Evolutionary conservation across 2,329 filamentous ascomycete genomes (phyloP).

Genomic region (Aspergillus clavatus): DNA sequence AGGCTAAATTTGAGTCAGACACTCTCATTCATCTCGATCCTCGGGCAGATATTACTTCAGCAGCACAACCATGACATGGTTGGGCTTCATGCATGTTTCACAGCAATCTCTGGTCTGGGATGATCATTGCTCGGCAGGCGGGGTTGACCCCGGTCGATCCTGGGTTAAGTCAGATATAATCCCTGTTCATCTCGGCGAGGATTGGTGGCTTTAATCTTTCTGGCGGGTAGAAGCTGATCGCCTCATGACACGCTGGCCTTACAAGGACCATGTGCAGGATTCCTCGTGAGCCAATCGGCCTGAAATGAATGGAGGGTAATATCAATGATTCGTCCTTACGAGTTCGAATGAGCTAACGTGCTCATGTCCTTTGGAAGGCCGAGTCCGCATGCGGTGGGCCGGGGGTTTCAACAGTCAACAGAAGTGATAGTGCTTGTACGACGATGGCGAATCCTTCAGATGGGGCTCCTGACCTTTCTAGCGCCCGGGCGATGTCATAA

Average conservation of each 20-base stretch:
- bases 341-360: not conserved
- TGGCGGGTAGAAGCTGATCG: not conserved
- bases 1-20: too few species aligned
- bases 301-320: not conserved
- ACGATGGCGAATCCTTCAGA: not conserved
- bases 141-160: not conserved
- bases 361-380: not conserved
- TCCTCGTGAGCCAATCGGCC: not conserved
- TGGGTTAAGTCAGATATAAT: not conserved
- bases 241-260: not conserved
- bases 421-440: too few species aligned
- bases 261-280: not conserved
- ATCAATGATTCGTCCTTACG: not conserved
- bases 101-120: not conserved
- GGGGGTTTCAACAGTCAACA: too few species aligned
- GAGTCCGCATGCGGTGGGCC: too few species aligned
- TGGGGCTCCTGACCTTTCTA: not conserved
- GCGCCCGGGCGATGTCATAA: not conserved
- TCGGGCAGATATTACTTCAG: too few species aligned
- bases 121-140: not conserved
- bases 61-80: too few species aligned
- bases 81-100: not conserved
- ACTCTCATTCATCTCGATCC: too few species aligned
- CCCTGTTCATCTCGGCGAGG: not conserved
- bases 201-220: not conserved